Percentiles rank a stretch among this genome's conserved stretches.
Conservation (phyloP, 73 alveolate species). For the Symbiodinium natans region DNA sequence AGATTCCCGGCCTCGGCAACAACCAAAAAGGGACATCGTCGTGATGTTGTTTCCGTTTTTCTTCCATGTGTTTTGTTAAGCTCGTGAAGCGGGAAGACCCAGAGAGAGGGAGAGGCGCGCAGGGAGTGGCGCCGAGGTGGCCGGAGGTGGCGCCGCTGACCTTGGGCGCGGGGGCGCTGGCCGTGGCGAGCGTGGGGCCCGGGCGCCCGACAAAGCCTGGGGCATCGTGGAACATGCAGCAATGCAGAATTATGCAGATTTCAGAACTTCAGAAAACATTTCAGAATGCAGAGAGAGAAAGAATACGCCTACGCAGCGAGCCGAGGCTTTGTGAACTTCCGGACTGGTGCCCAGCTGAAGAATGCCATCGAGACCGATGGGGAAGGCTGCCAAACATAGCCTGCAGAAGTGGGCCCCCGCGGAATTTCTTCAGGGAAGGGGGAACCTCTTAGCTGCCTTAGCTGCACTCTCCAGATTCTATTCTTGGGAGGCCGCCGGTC, state of each 20-base stretch:
- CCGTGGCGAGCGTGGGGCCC: background rate
- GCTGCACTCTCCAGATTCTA: background rate
- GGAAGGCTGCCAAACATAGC: background rate
- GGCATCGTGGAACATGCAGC: too few relatives aligned
- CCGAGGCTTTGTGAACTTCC: slow-evolving; percentile 82
- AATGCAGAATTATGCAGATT: too few relatives aligned
- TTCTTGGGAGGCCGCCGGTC: background rate
- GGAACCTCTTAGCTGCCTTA: background rate
- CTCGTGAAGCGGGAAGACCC: background rate
- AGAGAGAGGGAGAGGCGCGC: background rate
- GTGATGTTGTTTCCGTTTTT: background rate
- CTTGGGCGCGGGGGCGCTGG: slow-evolving; percentile 74
- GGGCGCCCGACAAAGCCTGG: too few relatives aligned
- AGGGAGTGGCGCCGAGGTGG: background rate
- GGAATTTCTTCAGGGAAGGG: too few relatives aligned
- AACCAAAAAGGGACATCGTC: background rate
- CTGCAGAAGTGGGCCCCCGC: too few relatives aligned
- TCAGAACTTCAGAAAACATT: too few relatives aligned
- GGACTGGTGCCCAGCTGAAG: slow-evolving; percentile 77
- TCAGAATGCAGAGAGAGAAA: too few relatives aligned
- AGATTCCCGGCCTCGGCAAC: background rate
- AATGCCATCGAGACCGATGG: slow-evolving; percentile 27
- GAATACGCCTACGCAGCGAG: too few relatives aligned
- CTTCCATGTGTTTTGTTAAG: background rate
- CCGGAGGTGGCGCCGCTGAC: slow-evolving; percentile 43